Base-by-base conservation (phyloP, 257 asterid species). In the Gynochthodes officinalis region DNA sequence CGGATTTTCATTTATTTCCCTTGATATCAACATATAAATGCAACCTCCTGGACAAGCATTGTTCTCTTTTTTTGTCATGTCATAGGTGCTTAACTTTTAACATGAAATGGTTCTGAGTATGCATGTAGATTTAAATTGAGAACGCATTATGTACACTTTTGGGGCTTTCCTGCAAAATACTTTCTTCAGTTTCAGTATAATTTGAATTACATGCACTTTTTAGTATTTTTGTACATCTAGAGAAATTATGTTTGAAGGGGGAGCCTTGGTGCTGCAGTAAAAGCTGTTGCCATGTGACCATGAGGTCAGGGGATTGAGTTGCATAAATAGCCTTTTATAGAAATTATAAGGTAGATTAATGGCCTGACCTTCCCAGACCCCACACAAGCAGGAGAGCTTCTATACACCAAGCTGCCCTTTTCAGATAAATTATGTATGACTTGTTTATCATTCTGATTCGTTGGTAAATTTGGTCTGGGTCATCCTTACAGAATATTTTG, bases 51-150 rank as follows among this genome's bases (percentile, higher is more conserved):
- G 67, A 32, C 23, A 6, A 28, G 10, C 1, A 0, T 37, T 40
- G 19, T 27, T 40, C 16, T 57, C 44, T 70, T 70, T 30, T 12
- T 54, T 7, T 52, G 14, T 53, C 74, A 23, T 70, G 64, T 54
- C 49, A 19, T 33, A 49, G 32, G 39, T 21, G 13, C 19, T n/a
- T 55, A 33, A 16, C 14, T 35, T 7, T 18, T 18, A 49, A 18
- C 15, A 8, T 21, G 44, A 48, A 35, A 18, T 46, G 59, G 15
- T 67, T 68, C 44, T 50, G 49, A 32, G 50, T 69, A 8, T 33
- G 30, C 44, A 18, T 67, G 72, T 32, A 50, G 49, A 50, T 33
- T 67, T 32, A 52, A 23, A 69, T 50, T 27, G 23, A 69, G 48
- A 50, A 7, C 18, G 33, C 49, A 19, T 12, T 52, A 19, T 69